Evolutionary conservation across 495 filamentous ascomycete species (phyloP).

Genomic region (Penicillium ucsense): DNA sequence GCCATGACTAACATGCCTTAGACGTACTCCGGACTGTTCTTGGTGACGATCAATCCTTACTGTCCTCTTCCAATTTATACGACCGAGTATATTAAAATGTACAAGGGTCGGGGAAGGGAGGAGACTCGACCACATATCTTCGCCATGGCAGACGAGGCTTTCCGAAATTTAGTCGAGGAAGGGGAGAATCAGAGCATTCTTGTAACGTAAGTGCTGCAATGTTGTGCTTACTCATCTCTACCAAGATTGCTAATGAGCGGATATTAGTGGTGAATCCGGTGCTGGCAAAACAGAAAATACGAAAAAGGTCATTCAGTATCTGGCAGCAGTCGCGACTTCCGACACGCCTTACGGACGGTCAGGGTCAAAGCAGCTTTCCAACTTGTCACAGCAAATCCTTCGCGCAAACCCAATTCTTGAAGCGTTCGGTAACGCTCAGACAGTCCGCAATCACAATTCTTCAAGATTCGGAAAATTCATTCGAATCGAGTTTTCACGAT

Average conservation of each 20-base stretch:
- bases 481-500: slow-evolving; percentile 84
- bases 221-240: too few species aligned
- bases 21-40: slow-evolving; percentile 95
- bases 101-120: slow-evolving; percentile 78
- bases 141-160: slow-evolving; percentile 96
- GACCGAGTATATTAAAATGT: slow-evolving; percentile 95
- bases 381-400: slow-evolving; percentile 93
- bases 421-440: slow-evolving; percentile 97
- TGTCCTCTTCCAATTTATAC: slow-evolving; percentile 91
- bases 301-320: slow-evolving; percentile 98
- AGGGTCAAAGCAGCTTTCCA: slow-evolving; percentile 58
- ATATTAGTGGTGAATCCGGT: slow-evolving; percentile 74
- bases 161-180: slow-evolving; percentile 89
- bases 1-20: slow-evolving; percentile 11
- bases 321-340: slow-evolving; percentile 84
- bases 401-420: slow-evolving; percentile 96
- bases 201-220: slow-evolving; percentile 54
- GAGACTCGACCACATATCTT: slow-evolving; percentile 97
- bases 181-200: slow-evolving; percentile 95
- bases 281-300: slow-evolving; percentile 99
- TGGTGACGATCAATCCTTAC: slow-evolving; percentile 97
- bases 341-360: slow-evolving; percentile 61
- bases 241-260: not conserved
- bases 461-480: slow-evolving; percentile 99
- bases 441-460: slow-evolving; percentile 96